Base-by-base conservation (phyloP, 192 early-diverging fungal species). In the Gaertneriomyces semiglobifer region DNA sequence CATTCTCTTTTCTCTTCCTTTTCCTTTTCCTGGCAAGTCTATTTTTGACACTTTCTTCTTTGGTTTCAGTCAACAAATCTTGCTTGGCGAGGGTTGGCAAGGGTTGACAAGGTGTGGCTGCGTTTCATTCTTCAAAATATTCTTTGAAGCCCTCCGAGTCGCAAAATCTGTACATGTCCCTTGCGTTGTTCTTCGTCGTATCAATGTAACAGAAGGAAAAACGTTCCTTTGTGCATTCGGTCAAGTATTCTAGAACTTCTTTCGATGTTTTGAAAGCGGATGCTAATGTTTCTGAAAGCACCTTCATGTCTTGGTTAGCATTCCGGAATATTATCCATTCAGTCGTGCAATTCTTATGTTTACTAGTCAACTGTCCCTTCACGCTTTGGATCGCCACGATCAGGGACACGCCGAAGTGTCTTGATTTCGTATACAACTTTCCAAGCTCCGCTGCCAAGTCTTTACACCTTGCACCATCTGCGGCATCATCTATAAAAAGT, bases 251-350 rank as follows among this genome's bases (percentile, higher is more conserved):
- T 11, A 48, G 47, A 48, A 48, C 47, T n/a, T 48, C 47, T 48
- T 48, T n/a, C 9, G 9, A 48, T 48, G 47, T 48, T n/a, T 48
- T n/a, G n/a, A n/a, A n/a, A n/a, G n/a, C n/a, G n/a, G n/a, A n/a
- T n/a, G n/a, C n/a, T n/a, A n/a, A n/a, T 57, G 55, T 57, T 19
- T 57, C 19, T 10, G 55, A 10, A 57, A 57, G 55, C 9, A 57
- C 9, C 19, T 57, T 57, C 55, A 57, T 10, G 20, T 57, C 55
- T 10, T 57, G 10, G 10, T 9, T 19, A 57, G 9, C 19, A 20
- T 57, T 57, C 10, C 25, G 12, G 20, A 57, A 57, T 12, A 57
- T 57, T 10, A 57, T 25, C 10, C 10, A 57, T 18, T 12, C n/a
- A 25, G 55, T 57, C 25, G 55, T 14, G 20, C 55, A 57, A 10